Base-by-base conservation (phyloP, 768 basidiomycete species). In the Russula abietina region DNA sequence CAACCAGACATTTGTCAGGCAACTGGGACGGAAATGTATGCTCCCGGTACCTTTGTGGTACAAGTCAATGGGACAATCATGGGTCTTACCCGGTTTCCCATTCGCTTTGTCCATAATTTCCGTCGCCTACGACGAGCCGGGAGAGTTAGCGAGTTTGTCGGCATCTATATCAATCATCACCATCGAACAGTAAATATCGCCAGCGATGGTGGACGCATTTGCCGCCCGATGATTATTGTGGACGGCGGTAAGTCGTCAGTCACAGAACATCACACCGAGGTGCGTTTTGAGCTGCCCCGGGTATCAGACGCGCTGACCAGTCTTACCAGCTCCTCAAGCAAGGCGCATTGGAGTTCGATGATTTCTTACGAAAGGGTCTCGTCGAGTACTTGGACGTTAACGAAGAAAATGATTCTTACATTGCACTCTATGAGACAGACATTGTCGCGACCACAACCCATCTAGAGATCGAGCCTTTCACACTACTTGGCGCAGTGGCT, bases 321-420 rank as follows among this genome's bases (percentile, higher is more conserved):
- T 52, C 57, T 52, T 49, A 22, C 1, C 69, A 95, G 89, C 80
- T 87, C 72, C 81, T 98, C 59, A 95, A 95, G 73, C 82, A 84
- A 68, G 88, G 85, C 38, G 75, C 76, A 54, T 81, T 91, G 48
- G 84, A 85, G 4, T 99, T 99, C 71, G 96, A 99, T 73, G 93
- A 95, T 73, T 98, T 99, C 76, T 79, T 99, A 24, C 81, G 83
- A 51, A 86, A 86, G 65, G 97, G 97, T 33, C 82, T 99, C 16
- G 93, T 98, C 62, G 97, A 99, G 73, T 99, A 99, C 71, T 85
- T 98, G 45, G 97, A 98, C 72, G 95, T 98, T 58, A 99, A 99
- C 73, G 97, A 99, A 75, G 97, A 99, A 75, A 98, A 98, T 72
- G 97, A 98, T 75, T 88, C 95, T 22, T 88, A 88, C 73, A 96